Percentiles rank a stretch among this genome's conserved stretches.
Conservation (phyloP, 2,329 filamentous ascomycete species). For the Penicillium occitanis region DNA sequence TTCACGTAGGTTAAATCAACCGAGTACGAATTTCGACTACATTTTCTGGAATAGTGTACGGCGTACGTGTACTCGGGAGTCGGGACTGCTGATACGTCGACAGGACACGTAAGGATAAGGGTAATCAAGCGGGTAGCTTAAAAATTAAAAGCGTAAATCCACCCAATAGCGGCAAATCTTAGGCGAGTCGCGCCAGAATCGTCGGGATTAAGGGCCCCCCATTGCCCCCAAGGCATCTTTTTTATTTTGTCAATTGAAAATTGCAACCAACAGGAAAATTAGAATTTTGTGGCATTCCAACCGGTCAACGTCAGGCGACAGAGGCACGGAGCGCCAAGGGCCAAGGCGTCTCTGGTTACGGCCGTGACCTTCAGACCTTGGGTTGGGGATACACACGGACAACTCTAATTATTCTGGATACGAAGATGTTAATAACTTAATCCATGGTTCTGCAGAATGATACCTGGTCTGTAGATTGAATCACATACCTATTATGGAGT, state of each 20-base stretch:
- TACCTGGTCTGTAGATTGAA: background rate
- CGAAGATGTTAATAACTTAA: background rate
- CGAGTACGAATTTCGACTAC: background rate
- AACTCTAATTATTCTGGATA: conserved; percentile 3
- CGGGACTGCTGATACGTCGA: background rate
- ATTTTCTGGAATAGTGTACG: background rate
- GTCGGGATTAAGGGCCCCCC: background rate
- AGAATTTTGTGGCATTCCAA: background rate
- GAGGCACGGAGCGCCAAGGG: background rate
- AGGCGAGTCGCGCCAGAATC: conserved; percentile 4
- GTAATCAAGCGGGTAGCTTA: background rate
- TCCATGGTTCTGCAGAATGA: background rate
- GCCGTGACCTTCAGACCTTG: background rate
- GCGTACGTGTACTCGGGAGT: background rate
- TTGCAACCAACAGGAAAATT: background rate
- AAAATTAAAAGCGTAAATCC: background rate
- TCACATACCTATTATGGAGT: background rate
- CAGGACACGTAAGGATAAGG: background rate
- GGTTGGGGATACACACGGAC: background rate
- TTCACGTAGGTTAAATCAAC: conserved; percentile 4
- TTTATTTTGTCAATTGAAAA: background rate
- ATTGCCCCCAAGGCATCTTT: background rate
- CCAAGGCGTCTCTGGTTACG: conserved; percentile 1
- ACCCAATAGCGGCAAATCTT: conserved; percentile 15
- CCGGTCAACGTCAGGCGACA: background rate